These are phyloP conservation scores for Phlyctochytrium planicorne DNA, from an alignment of 192 early-diverging fungal genomes.

Conservation along the genomic window DNA sequence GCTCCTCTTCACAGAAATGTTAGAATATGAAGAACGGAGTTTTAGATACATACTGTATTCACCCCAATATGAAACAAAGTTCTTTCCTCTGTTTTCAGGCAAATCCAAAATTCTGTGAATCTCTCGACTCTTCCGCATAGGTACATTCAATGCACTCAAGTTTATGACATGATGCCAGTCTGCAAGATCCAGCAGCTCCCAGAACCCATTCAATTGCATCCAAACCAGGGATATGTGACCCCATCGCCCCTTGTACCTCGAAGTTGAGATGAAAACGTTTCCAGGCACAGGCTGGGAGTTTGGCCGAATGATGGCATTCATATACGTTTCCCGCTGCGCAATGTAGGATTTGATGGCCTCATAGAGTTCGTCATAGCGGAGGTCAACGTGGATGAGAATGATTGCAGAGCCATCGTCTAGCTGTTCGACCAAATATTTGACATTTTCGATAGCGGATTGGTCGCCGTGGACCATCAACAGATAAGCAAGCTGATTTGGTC, in stretches of 20 bases:
- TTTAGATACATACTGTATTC: conserved; percentile 14
- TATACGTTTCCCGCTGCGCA: background rate
- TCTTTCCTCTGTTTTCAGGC: conserved; percentile 18
- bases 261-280: conserved; percentile 38
- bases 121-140: conserved; percentile 32
- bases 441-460: background rate
- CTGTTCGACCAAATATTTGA: conserved; percentile 30
- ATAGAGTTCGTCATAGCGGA: background rate
- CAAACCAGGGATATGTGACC: conserved; percentile 44
- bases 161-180: conserved; percentile 55
- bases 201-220: conserved; percentile 48
- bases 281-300: background rate
- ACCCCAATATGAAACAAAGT: conserved; percentile 37
- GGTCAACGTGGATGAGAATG: conserved; percentile 49
- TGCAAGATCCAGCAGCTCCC: conserved; percentile 47
- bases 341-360: conserved; percentile 23
- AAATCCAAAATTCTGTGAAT: conserved; percentile 31
- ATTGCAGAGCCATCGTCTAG: conserved; percentile 43
- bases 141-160: conserved; percentile 40
- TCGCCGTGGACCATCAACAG: conserved; percentile 45
- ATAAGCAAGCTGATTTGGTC: conserved; percentile 46
- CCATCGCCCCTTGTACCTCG: conserved; percentile 38
- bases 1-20: conserved; percentile 21
- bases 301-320: background rate
- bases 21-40: background rate